Evolutionary conservation across 1,284 basidiomycete species (phyloP).

Genomic region (Trichosporon coremiiforme): DNA sequence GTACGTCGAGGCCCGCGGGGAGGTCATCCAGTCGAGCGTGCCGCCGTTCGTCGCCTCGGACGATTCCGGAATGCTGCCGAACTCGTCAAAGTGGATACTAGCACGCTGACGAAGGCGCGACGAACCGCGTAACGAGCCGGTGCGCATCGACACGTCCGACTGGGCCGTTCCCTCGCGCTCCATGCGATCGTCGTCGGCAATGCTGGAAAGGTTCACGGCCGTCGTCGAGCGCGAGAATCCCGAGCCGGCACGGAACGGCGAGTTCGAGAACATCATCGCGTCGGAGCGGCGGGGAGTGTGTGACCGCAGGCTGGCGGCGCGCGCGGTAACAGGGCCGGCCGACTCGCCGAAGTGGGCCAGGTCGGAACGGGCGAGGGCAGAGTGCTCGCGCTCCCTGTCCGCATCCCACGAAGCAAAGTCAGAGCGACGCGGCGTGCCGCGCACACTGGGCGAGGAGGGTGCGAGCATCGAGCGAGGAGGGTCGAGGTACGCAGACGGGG

Average conservation of each 20-base stretch:
- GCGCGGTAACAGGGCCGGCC: background rate
- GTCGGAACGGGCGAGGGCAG: conserved; percentile 8
- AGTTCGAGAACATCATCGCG: conserved; percentile 15
- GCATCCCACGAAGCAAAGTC: background rate
- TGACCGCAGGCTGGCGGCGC: conserved; percentile 11
- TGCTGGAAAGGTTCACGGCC: conserved; percentile 21
- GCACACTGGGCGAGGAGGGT: conserved; percentile 29
- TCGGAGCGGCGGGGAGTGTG: conserved; percentile 11
- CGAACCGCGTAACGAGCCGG: conserved; percentile 10
- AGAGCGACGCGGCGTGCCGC: conserved; percentile 9
- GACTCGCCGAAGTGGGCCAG: conserved; percentile 12
- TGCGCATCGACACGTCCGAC: conserved; percentile 41
- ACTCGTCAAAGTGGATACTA: conserved; percentile 28
- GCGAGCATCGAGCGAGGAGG: conserved; percentile 39
- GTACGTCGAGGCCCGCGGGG: conserved; percentile 17
- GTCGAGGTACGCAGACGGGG: conserved; percentile 42
- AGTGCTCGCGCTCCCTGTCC: conserved; percentile 13
- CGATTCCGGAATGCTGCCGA: conserved; percentile 31
- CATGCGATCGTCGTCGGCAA: conserved; percentile 23
- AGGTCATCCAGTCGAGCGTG: conserved; percentile 15
- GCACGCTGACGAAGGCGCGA: conserved; percentile 21
- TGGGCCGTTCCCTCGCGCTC: conserved; percentile 34
- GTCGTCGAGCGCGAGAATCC: conserved; percentile 44
- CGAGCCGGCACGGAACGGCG: conserved; percentile 23
- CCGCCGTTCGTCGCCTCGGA: conserved; percentile 16